phyloP scores from a whole-genome alignment of 768 basidiomycete genomes.

The Daedalea quercina region DNA sequence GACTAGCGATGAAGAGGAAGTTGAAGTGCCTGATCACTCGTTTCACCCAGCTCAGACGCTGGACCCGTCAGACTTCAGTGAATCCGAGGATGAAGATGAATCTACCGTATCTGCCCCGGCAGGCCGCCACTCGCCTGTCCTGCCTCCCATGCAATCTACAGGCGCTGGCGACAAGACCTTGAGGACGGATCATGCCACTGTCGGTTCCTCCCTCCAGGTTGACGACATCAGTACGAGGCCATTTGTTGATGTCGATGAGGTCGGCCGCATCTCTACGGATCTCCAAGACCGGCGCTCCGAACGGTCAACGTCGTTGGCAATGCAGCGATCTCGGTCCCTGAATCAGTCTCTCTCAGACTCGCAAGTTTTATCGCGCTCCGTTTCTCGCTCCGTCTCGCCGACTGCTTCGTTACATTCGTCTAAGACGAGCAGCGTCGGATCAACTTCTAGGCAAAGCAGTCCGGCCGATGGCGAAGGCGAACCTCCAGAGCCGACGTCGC shows the following conservation, averaged over 20 bases:
- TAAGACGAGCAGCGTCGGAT: neutral
- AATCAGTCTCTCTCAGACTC: conserved; percentile 9
- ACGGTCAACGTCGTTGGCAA: conserved; percentile 25
- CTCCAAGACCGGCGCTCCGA: conserved; percentile 61
- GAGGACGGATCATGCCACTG: conserved; percentile 48
- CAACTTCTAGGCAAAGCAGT: neutral
- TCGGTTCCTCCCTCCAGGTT: conserved; percentile 33
- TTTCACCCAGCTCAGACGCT: too few species aligned
- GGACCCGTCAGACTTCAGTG: neutral
- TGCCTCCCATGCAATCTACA: conserved; percentile 29
- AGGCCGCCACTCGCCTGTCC: conserved; percentile 15
- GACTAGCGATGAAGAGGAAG: conserved; percentile 14
- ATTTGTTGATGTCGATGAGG: conserved; percentile 51
- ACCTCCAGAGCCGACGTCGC: neutral
- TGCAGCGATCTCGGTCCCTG: conserved; percentile 7
- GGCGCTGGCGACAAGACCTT: conserved; percentile 36
- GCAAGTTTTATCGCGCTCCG: conserved; percentile 5
- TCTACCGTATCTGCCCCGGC: conserved; percentile 4
- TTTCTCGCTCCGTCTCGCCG: conserved; percentile 5
- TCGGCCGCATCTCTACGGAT: conserved; percentile 59
- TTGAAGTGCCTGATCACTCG: neutral
- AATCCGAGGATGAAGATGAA: conserved; percentile 8
- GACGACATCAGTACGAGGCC: conserved; percentile 21
- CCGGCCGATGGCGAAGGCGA: neutral
- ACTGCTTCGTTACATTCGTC: neutral